phyloP scores from a whole-genome alignment of 1,139 yeast species.

The Yamadazyma atlantica region DNA sequence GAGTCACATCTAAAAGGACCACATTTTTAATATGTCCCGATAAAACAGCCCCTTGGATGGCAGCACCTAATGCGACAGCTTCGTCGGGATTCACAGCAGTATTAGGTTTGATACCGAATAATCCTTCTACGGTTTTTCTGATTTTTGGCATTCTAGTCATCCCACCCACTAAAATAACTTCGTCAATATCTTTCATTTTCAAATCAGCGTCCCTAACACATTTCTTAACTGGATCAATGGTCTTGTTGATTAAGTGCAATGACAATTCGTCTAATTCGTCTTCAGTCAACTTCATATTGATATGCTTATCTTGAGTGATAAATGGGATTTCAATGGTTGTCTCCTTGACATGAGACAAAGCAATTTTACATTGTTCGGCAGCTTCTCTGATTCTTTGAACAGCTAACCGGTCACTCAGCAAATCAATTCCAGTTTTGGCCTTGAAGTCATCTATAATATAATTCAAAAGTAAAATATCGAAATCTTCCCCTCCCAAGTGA shows the following conservation, averaged over 20 bases:
- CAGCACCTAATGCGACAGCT: constrained; percentile 84
- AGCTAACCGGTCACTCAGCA: constrained; percentile 44
- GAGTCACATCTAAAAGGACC: constrained; percentile 74
- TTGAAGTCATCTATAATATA: constrained; percentile 52
- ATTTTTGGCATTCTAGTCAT: constrained; percentile 86
- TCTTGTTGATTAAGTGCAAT: constrained; percentile 56
- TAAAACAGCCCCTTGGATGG: constrained; percentile 77
- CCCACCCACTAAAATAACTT: constrained; percentile 75
- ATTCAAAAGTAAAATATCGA: constrained; percentile 61
- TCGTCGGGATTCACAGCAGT: constrained; percentile 78
- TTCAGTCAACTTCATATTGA: constrained; percentile 55
- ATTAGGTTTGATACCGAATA: constrained; percentile 61
- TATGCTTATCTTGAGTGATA: constrained; percentile 49
- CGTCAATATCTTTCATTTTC: constrained; percentile 62
- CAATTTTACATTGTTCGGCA: constrained; percentile 71
- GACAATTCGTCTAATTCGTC: constrained; percentile 65
- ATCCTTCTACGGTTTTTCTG: constrained; percentile 52
- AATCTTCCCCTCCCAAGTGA: constrained; percentile 82
- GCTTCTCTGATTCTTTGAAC: constrained; percentile 73
- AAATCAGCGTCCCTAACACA: constrained; percentile 73
- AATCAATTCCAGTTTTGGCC: constrained; percentile 40
- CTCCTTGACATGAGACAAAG: constrained; percentile 57
- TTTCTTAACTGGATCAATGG: constrained; percentile 64
- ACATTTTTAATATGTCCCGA: constrained; percentile 72
- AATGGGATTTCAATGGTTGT: constrained; percentile 67